These are phyloP conservation scores for Tulasnella sp. DNA, from an alignment of 768 basidiomycete genomes.

Conservation along the genomic window DNA sequence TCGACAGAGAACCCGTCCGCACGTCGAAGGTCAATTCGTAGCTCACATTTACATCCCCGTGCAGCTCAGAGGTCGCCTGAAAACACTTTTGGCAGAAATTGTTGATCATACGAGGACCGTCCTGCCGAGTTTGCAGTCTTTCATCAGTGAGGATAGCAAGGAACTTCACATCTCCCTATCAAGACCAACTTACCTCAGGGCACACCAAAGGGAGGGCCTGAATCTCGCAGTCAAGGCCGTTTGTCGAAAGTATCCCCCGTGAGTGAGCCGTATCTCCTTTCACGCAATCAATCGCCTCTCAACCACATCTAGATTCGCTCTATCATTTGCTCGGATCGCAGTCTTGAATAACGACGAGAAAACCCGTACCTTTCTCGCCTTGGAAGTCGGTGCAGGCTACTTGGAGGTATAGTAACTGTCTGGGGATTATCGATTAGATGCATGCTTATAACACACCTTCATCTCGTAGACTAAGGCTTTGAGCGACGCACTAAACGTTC, in stretches of 20 bases:
- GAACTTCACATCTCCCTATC: slow-evolving; percentile 74
- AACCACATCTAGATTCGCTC: slow-evolving; percentile 42
- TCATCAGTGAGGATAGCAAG: slow-evolving; percentile 21
- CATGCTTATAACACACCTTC: slow-evolving; percentile 2
- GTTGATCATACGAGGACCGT: slow-evolving; percentile 36
- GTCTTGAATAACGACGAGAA: slow-evolving; percentile 69
- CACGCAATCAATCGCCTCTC: background rate
- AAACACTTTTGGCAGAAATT: slow-evolving; percentile 33
- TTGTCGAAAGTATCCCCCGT: slow-evolving; percentile 41
- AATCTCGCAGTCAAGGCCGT: slow-evolving; percentile 47
- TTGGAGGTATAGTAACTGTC: slow-evolving; percentile 41
- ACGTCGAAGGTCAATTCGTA: slow-evolving; percentile 79
- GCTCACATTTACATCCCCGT: slow-evolving; percentile 69
- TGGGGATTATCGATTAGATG: background rate
- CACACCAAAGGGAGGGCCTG: slow-evolving; percentile 68
- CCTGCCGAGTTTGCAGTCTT: slow-evolving; percentile 40
- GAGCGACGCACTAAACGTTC: slow-evolving; percentile 45
- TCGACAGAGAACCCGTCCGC: slow-evolving; percentile 58
- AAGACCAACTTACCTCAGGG: slow-evolving; percentile 65
- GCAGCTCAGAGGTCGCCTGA: slow-evolving; percentile 33
- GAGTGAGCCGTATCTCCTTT: slow-evolving; percentile 22
- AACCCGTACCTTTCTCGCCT: slow-evolving; percentile 67
- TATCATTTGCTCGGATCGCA: slow-evolving; percentile 63
- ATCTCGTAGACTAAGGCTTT: slow-evolving; percentile 45
- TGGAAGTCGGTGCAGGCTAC: slow-evolving; percentile 80